Evolutionary conservation across 768 basidiomycete species (phyloP).

Genomic region (Lactarius vividus): DNA sequence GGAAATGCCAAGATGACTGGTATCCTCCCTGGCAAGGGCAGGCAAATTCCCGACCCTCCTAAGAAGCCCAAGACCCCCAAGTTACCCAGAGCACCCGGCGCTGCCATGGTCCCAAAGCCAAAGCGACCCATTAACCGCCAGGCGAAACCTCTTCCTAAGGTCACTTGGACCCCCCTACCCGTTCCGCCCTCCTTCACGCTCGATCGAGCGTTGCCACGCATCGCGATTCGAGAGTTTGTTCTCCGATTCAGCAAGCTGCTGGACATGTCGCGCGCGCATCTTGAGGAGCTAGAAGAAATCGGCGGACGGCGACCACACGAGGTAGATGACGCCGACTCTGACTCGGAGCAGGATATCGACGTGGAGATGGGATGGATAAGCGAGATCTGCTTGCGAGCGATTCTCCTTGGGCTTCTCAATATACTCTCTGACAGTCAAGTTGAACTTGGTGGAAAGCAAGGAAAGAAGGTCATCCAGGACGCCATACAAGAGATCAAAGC

Average conservation of each 20-base stretch:
- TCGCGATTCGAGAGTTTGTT: conserved; percentile 73
- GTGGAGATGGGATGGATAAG: conserved; percentile 54
- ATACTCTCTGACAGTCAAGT: conserved; percentile 44
- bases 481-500: conserved; percentile 53
- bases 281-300: conserved; percentile 53
- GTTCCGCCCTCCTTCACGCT: conserved; percentile 42
- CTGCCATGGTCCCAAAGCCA: conserved; percentile 21
- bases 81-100: conserved; percentile 28
- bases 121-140: conserved; percentile 22
- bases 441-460: conserved; percentile 32
- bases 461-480: conserved; percentile 40
- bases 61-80: conserved; percentile 25
- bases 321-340: conserved; percentile 38
- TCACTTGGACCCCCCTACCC: conserved; percentile 53
- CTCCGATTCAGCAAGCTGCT: conserved; percentile 57
- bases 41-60: conserved; percentile 25
- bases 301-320: conserved; percentile 36
- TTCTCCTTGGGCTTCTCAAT: conserved; percentile 60
- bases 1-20: conserved; percentile 36
- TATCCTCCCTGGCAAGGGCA: conserved; percentile 32
- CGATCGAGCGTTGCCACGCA: conserved; percentile 54
- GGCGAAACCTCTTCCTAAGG: conserved; percentile 40
- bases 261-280: conserved; percentile 56
- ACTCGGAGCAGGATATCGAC: conserved; percentile 26
- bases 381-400: conserved; percentile 59